phyloP scores from a whole-genome alignment of 306 rosid species.

The Gleditsia sinensis region DNA sequence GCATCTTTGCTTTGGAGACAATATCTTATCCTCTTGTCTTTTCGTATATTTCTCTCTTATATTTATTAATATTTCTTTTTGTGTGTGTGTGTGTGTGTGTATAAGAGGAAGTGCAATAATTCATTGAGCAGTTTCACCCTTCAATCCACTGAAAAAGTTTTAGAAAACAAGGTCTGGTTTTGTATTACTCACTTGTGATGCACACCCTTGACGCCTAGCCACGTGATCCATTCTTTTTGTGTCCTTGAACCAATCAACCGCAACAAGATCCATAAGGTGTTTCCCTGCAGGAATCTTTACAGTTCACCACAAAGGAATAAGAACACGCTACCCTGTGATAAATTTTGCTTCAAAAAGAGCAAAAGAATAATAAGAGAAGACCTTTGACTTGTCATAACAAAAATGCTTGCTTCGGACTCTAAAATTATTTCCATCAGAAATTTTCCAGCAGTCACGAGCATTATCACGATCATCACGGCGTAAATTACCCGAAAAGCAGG shows the following conservation, averaged over 20 bases:
- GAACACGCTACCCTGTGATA: constrained; percentile 32
- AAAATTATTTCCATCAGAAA: constrained; percentile 93
- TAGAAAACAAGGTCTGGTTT: not conserved
- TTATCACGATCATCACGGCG: constrained; percentile 77
- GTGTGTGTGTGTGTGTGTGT: too few species aligned
- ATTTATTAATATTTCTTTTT: too few species aligned
- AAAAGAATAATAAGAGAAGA: constrained; percentile 36
- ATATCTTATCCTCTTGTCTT: not conserved
- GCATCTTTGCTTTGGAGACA: not conserved
- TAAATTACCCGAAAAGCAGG: constrained; percentile 87
- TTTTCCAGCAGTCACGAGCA: constrained; percentile 94
- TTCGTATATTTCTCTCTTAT: not conserved
- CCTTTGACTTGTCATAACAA: constrained; percentile 90
- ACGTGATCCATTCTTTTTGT: constrained; percentile 97
- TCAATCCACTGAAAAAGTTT: not conserved
- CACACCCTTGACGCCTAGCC: constrained; percentile 91
- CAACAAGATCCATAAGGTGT: constrained; percentile 93
- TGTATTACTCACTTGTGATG: constrained; percentile 76
- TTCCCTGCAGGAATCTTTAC: constrained; percentile 92
- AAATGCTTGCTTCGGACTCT: constrained; percentile 95
- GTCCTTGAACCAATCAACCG: constrained; percentile 99
- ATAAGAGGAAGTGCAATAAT: not conserved
- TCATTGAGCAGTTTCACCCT: not conserved
- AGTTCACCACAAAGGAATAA: constrained; percentile 39
- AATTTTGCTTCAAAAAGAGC: constrained; percentile 12